Percentiles rank a stretch among this genome's conserved stretches.
phyloP scores from a whole-genome alignment of 73 alveolate genomes.

The Paramecium tetraurelia region DNA sequence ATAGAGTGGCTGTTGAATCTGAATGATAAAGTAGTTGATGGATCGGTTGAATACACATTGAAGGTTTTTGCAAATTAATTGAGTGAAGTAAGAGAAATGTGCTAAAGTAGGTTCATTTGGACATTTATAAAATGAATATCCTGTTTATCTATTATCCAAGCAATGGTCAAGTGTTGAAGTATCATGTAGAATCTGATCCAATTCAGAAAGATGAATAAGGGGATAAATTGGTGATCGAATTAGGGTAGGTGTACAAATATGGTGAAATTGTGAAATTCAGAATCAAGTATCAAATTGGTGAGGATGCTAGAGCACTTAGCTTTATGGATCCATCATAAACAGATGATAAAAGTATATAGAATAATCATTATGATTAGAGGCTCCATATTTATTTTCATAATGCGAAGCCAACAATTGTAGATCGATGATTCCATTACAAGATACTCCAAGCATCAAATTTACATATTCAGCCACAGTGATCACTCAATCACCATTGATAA shows the following conservation, averaged over 20 bases:
- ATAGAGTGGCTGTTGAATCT: constrained; percentile 27
- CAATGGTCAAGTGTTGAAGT: not conserved
- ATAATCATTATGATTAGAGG: not conserved
- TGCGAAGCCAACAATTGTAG: constrained; percentile 92
- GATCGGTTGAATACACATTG: not conserved
- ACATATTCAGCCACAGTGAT: constrained; percentile 72
- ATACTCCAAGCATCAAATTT: constrained; percentile 94
- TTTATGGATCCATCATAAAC: constrained; percentile 83
- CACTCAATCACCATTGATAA: constrained; percentile 47
- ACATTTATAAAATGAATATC: not conserved
- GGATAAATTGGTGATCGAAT: not conserved
- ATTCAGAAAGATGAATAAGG: not conserved
- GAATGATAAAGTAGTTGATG: not conserved
- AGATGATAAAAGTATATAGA: constrained; percentile 68
- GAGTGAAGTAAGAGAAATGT: not conserved
- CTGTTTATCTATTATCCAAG: not conserved
- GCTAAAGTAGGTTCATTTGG: not conserved
- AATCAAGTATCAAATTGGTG: not conserved
- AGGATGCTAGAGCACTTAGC: constrained; percentile 67
- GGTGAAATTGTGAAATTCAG: not conserved
- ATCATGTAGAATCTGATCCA: not conserved
- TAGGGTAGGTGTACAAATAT: not conserved
- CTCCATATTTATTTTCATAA: constrained; percentile 91
- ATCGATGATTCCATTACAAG: constrained; percentile 94
- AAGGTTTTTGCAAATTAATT: not conserved